Conservation (phyloP, 352 stramenopile species). For the Stramenopiles sp. region DNA sequence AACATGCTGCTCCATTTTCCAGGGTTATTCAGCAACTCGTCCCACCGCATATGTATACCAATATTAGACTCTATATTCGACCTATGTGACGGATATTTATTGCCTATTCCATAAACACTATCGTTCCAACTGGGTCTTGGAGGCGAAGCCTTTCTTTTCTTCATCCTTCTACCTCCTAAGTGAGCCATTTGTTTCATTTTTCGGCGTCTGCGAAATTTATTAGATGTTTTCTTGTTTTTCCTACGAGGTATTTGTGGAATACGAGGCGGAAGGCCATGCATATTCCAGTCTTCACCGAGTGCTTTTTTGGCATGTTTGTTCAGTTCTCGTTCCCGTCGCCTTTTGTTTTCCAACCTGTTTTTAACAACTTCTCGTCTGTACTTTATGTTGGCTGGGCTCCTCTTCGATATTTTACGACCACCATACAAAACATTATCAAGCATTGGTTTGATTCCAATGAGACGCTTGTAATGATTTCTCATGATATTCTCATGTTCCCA, state of each 20-base stretch:
- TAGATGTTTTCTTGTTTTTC: not conserved
- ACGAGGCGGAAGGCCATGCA: too few species aligned
- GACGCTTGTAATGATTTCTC: not conserved
- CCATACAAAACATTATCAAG: not conserved
- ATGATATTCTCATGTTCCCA: conserved; percentile 4
- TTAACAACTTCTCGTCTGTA: not conserved
- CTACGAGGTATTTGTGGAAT: not conserved
- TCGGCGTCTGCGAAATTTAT: not conserved
- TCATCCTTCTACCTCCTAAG: too few species aligned
- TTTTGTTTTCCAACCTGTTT: not conserved
- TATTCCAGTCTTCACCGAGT: not conserved
- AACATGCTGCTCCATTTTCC: not conserved
- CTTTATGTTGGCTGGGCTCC: not conserved
- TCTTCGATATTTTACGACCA: not conserved
- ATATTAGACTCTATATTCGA: not conserved
- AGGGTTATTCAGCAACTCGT: not conserved
- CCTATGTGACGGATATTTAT: not conserved
- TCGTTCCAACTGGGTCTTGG: not conserved
- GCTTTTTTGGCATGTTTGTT: not conserved
- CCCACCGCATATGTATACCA: not conserved
- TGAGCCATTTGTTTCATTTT: not conserved
- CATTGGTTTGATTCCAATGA: not conserved
- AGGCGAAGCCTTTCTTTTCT: not conserved
- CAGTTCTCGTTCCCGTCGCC: not conserved
- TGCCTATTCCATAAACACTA: not conserved